A percentile compares a stretch with the other conserved stretches of the same genome.
These are phyloP conservation scores for Corylus heterophylla DNA, from an alignment of 306 rosid genomes.

Conservation along the genomic window DNA sequence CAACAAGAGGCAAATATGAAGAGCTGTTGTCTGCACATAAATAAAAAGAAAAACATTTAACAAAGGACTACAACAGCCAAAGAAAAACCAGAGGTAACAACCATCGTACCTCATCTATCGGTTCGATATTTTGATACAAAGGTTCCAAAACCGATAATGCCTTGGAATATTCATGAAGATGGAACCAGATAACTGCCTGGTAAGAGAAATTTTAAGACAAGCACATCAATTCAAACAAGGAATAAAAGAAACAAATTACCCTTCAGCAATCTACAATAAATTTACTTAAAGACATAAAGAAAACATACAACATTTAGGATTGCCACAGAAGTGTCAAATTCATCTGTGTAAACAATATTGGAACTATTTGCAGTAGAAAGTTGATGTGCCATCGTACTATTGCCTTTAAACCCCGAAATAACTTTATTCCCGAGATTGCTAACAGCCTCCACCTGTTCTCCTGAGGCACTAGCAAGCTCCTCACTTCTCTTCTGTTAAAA, in stretches of 20 bases:
- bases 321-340: conserved; percentile 75
- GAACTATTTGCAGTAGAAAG: conserved; percentile 52
- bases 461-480: conserved; percentile 64
- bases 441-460: conserved; percentile 63
- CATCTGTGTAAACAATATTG: conserved; percentile 58
- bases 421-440: conserved; percentile 60
- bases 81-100: conserved; percentile 23
- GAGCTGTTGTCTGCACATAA: conserved; percentile 79
- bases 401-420: conserved; percentile 67
- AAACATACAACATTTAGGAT: conserved; percentile 57
- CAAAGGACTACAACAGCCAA: conserved; percentile 17
- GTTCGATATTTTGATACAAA: conserved; percentile 90
- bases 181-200: conserved; percentile 93
- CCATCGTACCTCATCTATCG: conserved; percentile 76
- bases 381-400: conserved; percentile 44
- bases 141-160: conserved; percentile 84
- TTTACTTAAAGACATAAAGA: conserved; percentile 5
- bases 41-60: conserved; percentile 31
- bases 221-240: conserved; percentile 15
- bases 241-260: neutral
- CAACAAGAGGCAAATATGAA: conserved; percentile 82
- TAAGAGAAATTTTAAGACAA: conserved; percentile 13
- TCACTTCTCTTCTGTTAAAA: conserved; percentile 63
- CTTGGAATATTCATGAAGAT: conserved; percentile 81
- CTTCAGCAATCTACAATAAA: neutral